Evolutionary conservation across 164 flowering plant species (phyloP).

Genomic region (Dillenia suffruticosa): DNA sequence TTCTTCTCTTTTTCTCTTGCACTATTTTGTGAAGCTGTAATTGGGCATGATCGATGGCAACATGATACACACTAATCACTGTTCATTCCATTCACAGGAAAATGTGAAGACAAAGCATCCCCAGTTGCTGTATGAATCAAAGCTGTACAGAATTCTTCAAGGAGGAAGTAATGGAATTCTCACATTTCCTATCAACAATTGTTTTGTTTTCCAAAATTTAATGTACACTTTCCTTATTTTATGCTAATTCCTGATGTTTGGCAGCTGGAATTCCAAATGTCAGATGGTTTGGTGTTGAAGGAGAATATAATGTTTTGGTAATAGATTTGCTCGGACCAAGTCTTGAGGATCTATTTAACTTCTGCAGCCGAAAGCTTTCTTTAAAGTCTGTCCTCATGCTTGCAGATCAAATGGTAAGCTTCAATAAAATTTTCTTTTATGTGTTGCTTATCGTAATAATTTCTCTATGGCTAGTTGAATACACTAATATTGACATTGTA

Average conservation of each 20-base stretch:
- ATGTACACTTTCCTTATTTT: neutral
- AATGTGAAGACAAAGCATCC: slow-evolving; percentile 94
- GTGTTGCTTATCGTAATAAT: no score
- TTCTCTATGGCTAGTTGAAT: no score
- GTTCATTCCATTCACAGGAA: slow-evolving; percentile 44
- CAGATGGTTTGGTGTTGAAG: slow-evolving; percentile 93
- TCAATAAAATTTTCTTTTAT: neutral
- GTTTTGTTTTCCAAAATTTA: neutral
- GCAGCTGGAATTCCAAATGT: slow-evolving; percentile 91
- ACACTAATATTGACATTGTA: no score
- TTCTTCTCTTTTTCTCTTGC: no score
- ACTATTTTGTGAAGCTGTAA: neutral
- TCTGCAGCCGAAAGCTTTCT: slow-evolving; percentile 82
- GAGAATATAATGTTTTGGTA: slow-evolving; percentile 87
- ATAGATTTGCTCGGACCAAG: slow-evolving; percentile 96
- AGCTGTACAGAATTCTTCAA: slow-evolving; percentile 78
- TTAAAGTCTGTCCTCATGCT: slow-evolving; percentile 91
- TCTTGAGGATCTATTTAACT: slow-evolving; percentile 90
- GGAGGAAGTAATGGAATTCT: slow-evolving; percentile 76
- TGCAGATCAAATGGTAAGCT: slow-evolving; percentile 85
- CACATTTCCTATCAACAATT: neutral
- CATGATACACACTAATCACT: neutral
- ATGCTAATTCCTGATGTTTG: slow-evolving; percentile 8
- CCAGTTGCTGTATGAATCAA: slow-evolving; percentile 80
- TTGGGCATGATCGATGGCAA: neutral